These are phyloP conservation scores for Aspergillus mulundensis DNA, from an alignment of 495 filamentous ascomycete species.

Conservation along the genomic window DNA sequence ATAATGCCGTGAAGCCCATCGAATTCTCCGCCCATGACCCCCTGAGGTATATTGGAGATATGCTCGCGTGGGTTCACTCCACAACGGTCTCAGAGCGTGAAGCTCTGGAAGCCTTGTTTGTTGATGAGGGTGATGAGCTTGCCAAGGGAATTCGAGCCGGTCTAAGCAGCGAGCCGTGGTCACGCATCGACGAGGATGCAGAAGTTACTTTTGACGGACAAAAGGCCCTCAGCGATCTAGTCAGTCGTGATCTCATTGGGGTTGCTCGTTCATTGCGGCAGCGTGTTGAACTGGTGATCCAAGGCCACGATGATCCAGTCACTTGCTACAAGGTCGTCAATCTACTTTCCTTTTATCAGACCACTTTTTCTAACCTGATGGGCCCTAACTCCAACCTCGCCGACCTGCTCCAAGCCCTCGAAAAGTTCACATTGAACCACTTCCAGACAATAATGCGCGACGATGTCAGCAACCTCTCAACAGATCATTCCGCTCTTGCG, in stretches of 20 bases:
- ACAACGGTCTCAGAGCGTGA: conserved; percentile 90
- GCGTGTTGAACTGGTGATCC: conserved; percentile 84
- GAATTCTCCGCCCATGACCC: conserved; percentile 91
- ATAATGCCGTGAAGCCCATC: conserved; percentile 75
- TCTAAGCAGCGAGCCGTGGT: conserved; percentile 84
- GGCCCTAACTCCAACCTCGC: conserved; percentile 65
- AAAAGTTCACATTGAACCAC: conserved; percentile 74
- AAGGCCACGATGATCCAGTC: conserved; percentile 85
- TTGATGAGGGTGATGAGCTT: conserved; percentile 88
- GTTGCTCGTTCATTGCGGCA: conserved; percentile 75
- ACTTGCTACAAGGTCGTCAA: conserved; percentile 87
- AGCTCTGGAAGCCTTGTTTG: conserved; percentile 85
- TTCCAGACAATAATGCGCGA: conserved; percentile 78
- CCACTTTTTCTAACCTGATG: conserved; percentile 76
- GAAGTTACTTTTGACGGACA: conserved; percentile 73
- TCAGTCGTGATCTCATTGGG: conserved; percentile 78
- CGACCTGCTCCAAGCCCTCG: conserved; percentile 61
- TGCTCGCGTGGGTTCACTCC: conserved; percentile 96
- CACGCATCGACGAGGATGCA: conserved; percentile 53
- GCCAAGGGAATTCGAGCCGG: conserved; percentile 81
- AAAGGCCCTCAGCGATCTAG: conserved; percentile 79
- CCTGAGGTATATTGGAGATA: conserved; percentile 89
- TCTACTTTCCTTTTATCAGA: conserved; percentile 80
- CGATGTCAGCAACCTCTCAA: conserved; percentile 66
- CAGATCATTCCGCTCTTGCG: conserved; percentile 56